These are phyloP conservation scores for Talaromyces piceae DNA, from an alignment of 2,329 filamentous ascomycete genomes.

Conservation along the genomic window DNA sequence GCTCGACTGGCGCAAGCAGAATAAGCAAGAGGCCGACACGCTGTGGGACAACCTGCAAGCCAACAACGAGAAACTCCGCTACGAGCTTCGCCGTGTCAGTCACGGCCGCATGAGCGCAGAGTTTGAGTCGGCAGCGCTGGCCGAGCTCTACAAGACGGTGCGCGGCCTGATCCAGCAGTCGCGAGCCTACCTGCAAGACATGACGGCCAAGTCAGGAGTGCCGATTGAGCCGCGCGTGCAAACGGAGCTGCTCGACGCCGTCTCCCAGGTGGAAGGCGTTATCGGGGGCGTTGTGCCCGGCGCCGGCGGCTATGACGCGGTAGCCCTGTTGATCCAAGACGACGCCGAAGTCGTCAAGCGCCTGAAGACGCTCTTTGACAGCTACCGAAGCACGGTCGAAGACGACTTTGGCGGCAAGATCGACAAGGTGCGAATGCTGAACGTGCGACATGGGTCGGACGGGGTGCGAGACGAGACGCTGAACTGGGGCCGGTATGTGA, in stretches of 20 bases:
- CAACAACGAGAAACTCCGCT: constrained; percentile 64
- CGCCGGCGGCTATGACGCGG: constrained; percentile 86
- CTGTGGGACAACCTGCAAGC: constrained; percentile 71
- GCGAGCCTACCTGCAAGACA: constrained; percentile 59
- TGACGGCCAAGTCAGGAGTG: constrained; percentile 67
- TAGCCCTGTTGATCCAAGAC: constrained; percentile 72
- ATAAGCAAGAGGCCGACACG: constrained; percentile 54
- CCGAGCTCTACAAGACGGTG: constrained; percentile 46
- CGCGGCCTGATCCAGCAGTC: constrained; percentile 45
- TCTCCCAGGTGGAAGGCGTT: constrained; percentile 66
- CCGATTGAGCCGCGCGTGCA: constrained; percentile 86
- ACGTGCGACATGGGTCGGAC: constrained; percentile 40
- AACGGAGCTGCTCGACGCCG: constrained; percentile 72
- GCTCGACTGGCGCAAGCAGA: constrained; percentile 66
- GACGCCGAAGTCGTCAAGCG: constrained; percentile 54
- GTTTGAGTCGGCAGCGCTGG: constrained; percentile 9
- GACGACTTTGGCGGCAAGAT: constrained; percentile 40
- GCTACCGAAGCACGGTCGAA: constrained; percentile 52
- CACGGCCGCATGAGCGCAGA: constrained; percentile 35
- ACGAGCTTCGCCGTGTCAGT: constrained; percentile 51
- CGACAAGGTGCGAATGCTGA: constrained; percentile 38
- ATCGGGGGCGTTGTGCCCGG: constrained; percentile 89
- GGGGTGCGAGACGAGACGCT: constrained; percentile 34
- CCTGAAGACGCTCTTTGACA: constrained; percentile 55
- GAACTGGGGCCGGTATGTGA: constrained; percentile 28